Evolutionary conservation across 257 asterid species (phyloP), one percentile per base, ranked within the genome.

Genomic region (Lithospermum erythrorhizon): DNA sequence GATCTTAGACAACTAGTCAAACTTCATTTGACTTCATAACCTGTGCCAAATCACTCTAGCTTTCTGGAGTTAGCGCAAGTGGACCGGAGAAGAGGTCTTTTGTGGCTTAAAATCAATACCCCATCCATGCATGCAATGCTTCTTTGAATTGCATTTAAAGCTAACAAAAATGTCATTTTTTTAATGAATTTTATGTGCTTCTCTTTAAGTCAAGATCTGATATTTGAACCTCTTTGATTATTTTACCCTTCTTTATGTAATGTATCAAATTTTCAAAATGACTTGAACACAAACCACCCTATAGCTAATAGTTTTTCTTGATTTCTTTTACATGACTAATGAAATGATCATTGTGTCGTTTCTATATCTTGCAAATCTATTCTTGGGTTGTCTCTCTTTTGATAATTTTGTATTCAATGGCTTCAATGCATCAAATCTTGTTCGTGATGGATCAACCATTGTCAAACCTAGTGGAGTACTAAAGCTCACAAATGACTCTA

Each of bases 241-340:
- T 41, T 11, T 0, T 41, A 35, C 2, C 11, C 47, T 35, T 35
- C 47, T 35, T 35, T 8, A 9, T 11, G 47, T 8, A 27, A 3
- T 27, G 32, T 2, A 27, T 27, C 0, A 27, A 25, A n/a, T n/a
- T n/a, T n/a, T n/a, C n/a, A 25, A 25, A 25, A 35, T 35, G 11
- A 35, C 1, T 35, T 61, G 60, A 79, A 76, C 76, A 72, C 37
- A 53, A 58, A 61, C 64, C 57, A 58, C 1, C 37, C 27, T 35
- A 4, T 7, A 6, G 29, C 35, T 21, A 19, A 14, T 22, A 57
- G 10, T 20, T 41, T n/a, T 49, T 61, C 54, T 61, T 61, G 52
- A 14, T 11, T 41, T n/a, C n/a, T n/a, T n/a, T 29, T 30, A 20
- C 18, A 49, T 61, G 64, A 27, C 32, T 11, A 32, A 5, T 6